phyloP scores from a whole-genome alignment of 2,329 filamentous ascomycete species.

The Neopestalotiopsis sp. region DNA sequence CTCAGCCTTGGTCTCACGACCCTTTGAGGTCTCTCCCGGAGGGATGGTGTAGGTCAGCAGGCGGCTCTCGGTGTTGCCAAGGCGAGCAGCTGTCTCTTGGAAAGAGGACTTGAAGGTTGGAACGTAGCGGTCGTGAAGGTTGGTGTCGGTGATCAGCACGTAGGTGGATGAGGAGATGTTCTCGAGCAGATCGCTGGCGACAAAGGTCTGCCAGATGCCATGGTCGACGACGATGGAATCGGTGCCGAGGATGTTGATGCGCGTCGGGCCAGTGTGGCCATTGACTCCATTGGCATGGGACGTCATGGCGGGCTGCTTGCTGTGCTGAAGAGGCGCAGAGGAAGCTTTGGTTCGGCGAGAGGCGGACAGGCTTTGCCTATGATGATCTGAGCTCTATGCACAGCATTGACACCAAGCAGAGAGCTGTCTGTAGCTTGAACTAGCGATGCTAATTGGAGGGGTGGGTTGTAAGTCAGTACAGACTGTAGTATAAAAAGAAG shows the following conservation, averaged over 20 bases:
- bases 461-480: neutral
- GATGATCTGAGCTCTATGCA: neutral
- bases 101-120: constrained; percentile 76
- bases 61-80: constrained; percentile 55
- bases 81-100: constrained; percentile 45
- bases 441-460: neutral
- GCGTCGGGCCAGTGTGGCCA: constrained; percentile 46
- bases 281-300: constrained; percentile 14
- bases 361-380: constrained; percentile 3
- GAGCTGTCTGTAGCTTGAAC: neutral
- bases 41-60: constrained; percentile 86
- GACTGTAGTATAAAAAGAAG: neutral
- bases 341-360: neutral
- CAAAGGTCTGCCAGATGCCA: constrained; percentile 83
- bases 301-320: constrained; percentile 7
- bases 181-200: constrained; percentile 79
- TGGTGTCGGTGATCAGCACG: constrained; percentile 95
- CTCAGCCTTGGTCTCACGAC: constrained; percentile 88
- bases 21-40: constrained; percentile 93
- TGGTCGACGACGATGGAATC: constrained; percentile 93
- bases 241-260: constrained; percentile 83
- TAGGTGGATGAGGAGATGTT: constrained; percentile 88
- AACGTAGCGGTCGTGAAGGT: constrained; percentile 81
- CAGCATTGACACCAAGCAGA: constrained; percentile 14
- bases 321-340: neutral